Conservation (phyloP, 176 grass and related monocot species). For the Avena insularis region DNA sequence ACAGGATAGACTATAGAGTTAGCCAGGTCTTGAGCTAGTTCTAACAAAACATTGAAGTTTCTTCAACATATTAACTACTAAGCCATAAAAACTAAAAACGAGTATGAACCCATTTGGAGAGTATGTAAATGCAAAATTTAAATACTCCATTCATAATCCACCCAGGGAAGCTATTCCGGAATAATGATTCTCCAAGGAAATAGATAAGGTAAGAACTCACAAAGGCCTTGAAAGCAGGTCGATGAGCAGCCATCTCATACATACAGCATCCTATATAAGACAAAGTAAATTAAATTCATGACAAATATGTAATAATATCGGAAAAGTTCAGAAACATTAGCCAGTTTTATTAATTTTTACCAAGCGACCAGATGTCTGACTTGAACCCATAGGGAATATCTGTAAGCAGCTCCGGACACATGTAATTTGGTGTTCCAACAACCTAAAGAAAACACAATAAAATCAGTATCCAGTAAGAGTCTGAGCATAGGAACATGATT, state of each 20-base stretch:
- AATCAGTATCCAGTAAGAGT: constrained; percentile 10
- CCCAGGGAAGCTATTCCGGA: constrained; percentile 10
- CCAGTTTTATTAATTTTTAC: constrained; percentile 47
- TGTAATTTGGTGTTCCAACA: constrained; percentile 98
- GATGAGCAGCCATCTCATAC: constrained; percentile 99
- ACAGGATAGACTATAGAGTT: background rate
- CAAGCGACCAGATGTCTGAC: constrained; percentile 99
- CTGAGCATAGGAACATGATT: background rate
- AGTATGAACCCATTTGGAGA: background rate
- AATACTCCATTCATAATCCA: constrained; percentile 33
- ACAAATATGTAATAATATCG: background rate
- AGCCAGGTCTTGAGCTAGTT: background rate
- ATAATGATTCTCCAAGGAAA: constrained; percentile 9
- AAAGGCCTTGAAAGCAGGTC: constrained; percentile 98
- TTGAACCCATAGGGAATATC: constrained; percentile 99
- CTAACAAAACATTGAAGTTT: constrained; percentile 10
- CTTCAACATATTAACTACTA: background rate
- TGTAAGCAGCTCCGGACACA: constrained; percentile 97
- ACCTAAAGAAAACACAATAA: constrained; percentile 58
- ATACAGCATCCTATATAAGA: constrained; percentile 82
- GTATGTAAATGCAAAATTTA: constrained; percentile 1
- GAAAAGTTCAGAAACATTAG: constrained; percentile 58
- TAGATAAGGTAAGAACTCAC: constrained; percentile 59
- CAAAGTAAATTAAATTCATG: constrained; percentile 28
- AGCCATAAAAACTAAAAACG: background rate